phyloP scores from a whole-genome alignment of 31 red algal genomes.

The Porphyra umbilicalis region DNA sequence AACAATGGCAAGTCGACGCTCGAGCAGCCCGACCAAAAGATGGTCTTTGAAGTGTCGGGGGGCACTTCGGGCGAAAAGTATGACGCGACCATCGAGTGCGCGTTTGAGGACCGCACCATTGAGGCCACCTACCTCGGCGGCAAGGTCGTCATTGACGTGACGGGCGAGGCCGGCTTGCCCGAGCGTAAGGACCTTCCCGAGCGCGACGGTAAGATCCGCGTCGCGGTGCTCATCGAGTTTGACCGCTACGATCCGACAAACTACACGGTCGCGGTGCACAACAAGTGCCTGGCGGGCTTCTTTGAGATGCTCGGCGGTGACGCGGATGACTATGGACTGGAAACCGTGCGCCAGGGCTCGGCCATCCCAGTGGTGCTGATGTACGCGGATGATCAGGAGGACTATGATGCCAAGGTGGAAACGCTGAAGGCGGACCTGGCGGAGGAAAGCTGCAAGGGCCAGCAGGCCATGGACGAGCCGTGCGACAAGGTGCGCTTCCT shows the following conservation, averaged over 20 bases:
- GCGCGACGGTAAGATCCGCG: not conserved
- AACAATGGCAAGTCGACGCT: slow-evolving; percentile 6
- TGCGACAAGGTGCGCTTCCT: slow-evolving; percentile 10
- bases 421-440: not conserved
- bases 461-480: not conserved
- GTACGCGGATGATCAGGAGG: not conserved
- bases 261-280: not conserved
- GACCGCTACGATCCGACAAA: not conserved
- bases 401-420: not conserved
- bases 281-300: not conserved
- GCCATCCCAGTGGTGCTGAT: not conserved
- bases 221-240: not conserved
- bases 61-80: not conserved
- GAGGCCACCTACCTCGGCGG: not conserved
- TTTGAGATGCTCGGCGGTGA: not conserved
- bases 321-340: not conserved
- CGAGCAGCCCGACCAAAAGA: slow-evolving; percentile 5
- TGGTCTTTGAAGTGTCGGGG: not conserved
- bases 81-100: slow-evolving; percentile 1
- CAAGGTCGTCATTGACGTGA: not conserved
- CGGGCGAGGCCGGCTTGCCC: not conserved
- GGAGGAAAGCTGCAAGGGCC: not conserved
- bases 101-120: not conserved
- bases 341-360: not conserved
- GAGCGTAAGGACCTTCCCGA: not conserved